Evolutionary conservation across 345 rosid genomes (phyloP).

Genomic region (Citrus unshiu): DNA sequence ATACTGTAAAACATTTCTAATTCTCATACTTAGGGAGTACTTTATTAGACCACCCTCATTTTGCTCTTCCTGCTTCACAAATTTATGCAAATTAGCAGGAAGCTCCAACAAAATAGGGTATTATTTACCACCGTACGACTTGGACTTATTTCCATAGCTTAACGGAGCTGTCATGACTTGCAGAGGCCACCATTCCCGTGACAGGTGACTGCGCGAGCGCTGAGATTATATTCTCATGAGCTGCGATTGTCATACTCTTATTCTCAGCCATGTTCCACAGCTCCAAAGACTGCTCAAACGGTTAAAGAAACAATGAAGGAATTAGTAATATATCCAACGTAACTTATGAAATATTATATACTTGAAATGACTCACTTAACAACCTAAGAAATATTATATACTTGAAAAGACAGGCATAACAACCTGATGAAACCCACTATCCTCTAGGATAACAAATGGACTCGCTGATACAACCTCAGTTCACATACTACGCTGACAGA

Average conservation of each 20-base stretch:
- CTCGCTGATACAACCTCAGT: background rate
- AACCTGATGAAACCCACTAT: background rate
- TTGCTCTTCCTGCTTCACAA: background rate
- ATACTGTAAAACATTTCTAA: background rate
- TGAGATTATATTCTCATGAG: conserved; percentile 52
- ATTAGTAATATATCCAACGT: background rate
- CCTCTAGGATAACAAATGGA: background rate
- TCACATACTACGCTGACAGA: background rate
- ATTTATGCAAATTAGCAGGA: background rate
- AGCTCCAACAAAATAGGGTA: background rate
- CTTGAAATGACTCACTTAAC: background rate
- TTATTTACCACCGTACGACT: background rate
- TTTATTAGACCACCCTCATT: background rate
- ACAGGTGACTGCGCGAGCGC: conserved; percentile 50
- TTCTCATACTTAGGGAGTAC: background rate
- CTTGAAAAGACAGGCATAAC: no score
- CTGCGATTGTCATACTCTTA: conserved; percentile 49
- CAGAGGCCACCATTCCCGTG: conserved; percentile 58
- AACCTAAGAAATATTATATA: no score
- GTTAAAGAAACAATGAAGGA: background rate
- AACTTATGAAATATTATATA: background rate
- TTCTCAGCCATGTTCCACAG: conserved; percentile 66
- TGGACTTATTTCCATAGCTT: conserved; percentile 56
- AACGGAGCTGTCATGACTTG: conserved; percentile 60
- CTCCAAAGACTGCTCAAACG: conserved; percentile 52